These are phyloP conservation scores for Delonix regia DNA, from an alignment of 306 rosid species.

Conservation along the genomic window DNA sequence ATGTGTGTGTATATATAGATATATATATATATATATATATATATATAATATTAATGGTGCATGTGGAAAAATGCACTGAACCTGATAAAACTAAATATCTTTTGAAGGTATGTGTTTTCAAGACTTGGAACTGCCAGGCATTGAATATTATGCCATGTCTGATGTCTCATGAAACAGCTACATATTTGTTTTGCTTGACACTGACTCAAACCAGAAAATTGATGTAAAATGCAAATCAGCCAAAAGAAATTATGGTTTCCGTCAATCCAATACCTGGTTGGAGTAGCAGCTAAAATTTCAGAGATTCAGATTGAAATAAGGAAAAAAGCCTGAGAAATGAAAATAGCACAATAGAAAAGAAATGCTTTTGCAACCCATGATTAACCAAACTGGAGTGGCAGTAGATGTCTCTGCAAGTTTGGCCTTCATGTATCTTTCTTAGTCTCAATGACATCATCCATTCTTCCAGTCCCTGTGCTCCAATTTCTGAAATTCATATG, in stretches of 20 bases:
- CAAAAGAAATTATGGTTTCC: neutral
- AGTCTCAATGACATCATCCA: neutral
- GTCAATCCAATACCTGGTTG: neutral
- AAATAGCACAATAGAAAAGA: neutral
- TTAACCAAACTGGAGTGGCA: neutral
- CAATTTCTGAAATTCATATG: neutral
- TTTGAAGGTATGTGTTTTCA: neutral
- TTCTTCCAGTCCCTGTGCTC: neutral
- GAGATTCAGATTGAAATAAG: neutral
- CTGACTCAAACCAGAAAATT: neutral
- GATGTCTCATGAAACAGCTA: neutral
- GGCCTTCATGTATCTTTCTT: neutral
- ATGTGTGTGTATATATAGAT: too few species aligned
- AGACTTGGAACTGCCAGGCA: neutral
- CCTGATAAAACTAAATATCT: neutral
- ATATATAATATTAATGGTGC: neutral
- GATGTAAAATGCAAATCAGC: neutral
- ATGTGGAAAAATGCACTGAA: neutral
- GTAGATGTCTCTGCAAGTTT: neutral
- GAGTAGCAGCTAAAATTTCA: neutral
- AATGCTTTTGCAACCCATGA: neutral
- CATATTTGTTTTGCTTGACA: neutral
- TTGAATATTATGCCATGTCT: neutral
- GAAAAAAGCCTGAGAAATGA: neutral
- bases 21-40: too few species aligned